Evolutionary conservation across 23 red algal species (phyloP).

Genomic region (Chondrus crispus): DNA sequence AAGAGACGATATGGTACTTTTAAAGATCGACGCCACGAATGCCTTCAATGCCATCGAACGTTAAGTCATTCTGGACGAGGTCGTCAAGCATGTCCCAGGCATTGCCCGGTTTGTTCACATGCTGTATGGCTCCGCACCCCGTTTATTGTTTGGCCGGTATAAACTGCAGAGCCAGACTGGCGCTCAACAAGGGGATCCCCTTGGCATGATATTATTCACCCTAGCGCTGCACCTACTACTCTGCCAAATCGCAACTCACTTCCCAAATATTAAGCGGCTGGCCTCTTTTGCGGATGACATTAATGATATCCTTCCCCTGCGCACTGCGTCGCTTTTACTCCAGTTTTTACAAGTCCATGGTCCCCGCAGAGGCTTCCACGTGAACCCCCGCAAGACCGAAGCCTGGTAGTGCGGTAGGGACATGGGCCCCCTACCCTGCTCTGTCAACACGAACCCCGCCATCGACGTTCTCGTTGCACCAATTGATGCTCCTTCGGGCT

Average conservation of each 20-base stretch:
- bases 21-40: background rate
- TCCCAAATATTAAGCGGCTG: no score
- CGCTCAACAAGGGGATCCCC: no score
- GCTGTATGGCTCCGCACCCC: background rate
- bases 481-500: background rate
- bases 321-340: background rate
- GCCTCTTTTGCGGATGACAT: slow-evolving; percentile 7
- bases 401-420: background rate
- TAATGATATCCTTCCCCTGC: background rate
- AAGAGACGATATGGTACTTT: background rate
- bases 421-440: background rate
- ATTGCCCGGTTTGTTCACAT: background rate
- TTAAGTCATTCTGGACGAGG: background rate
- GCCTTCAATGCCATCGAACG: background rate
- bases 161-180: no score
- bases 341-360: background rate
- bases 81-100: background rate
- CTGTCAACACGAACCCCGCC: background rate
- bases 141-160: background rate
- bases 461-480: background rate
- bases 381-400: background rate
- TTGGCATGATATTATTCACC: no score
- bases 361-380: background rate
- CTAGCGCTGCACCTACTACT: no score
- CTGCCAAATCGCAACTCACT: no score